phyloP scores from a whole-genome alignment of 2,329 filamentous ascomycete genomes.

The Apiospora arundinis region DNA sequence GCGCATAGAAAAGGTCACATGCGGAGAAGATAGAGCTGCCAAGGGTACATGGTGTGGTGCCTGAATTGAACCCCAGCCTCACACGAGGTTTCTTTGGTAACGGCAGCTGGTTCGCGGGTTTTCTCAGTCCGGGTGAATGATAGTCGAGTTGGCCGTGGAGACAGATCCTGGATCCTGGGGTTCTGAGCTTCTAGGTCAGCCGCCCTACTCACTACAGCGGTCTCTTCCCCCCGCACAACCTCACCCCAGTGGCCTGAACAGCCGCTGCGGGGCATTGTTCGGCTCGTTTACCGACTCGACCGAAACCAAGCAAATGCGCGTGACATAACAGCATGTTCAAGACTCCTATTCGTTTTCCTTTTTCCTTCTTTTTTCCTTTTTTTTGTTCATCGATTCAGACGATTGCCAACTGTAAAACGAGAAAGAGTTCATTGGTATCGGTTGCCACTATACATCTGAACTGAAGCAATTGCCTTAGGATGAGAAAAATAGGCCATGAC shows the following conservation, averaged over 20 bases:
- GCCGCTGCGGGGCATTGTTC: neutral
- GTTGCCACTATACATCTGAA: neutral
- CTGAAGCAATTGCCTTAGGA: no score
- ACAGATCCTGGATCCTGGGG: neutral
- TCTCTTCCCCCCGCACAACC: neutral
- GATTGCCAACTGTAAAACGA: no score
- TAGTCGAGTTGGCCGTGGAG: neutral
- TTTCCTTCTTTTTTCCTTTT: no score
- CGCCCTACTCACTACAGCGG: neutral
- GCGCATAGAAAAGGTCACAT: neutral
- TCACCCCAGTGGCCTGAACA: neutral
- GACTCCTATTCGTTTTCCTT: neutral
- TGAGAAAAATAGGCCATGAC: no score
- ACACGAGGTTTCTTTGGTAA: neutral
- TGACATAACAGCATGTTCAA: neutral
- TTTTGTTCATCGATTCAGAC: no score
- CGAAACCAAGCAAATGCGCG: neutral
- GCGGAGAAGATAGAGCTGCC: neutral
- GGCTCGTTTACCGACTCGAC: conserved; percentile 10
- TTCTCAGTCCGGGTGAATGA: neutral
- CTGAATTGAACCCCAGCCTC: neutral
- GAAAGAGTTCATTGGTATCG: no score
- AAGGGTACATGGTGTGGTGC: conserved; percentile 2
- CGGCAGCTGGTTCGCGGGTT: conserved; percentile 12
- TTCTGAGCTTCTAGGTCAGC: neutral